Evolutionary conservation across 2,329 filamentous ascomycete species (phyloP).

Genomic region (Trichoderma cornu-damae): DNA sequence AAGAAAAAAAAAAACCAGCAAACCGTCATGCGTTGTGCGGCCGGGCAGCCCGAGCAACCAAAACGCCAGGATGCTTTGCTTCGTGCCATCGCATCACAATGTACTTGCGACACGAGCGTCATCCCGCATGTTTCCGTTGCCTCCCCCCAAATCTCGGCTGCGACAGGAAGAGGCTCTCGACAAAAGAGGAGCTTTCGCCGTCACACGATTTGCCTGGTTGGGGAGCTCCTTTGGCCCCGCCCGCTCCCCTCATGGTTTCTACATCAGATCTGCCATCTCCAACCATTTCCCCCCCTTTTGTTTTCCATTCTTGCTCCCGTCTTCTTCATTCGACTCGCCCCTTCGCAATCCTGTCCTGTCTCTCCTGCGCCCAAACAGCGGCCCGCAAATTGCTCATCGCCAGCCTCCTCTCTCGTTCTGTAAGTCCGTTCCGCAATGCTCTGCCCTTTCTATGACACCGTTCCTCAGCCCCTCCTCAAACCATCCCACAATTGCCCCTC

Average conservation of each 20-base stretch:
- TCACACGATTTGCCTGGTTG: constrained; percentile 7
- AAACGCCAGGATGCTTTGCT: neutral
- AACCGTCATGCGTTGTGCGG: too few relatives aligned
- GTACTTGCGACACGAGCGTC: too few relatives aligned
- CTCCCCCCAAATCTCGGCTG: constrained; percentile 27
- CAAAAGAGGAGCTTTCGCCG: constrained; percentile 20
- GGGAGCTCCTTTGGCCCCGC: constrained; percentile 4
- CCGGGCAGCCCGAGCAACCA: neutral
- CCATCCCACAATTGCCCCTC: constrained; percentile 17
- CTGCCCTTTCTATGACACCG: neutral
- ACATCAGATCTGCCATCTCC: neutral
- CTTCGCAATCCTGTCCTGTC: neutral
- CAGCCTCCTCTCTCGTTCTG: too few relatives aligned
- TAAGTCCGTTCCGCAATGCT: neutral
- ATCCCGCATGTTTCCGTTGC: constrained; percentile 33
- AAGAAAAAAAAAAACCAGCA: too few relatives aligned
- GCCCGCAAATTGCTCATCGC: neutral
- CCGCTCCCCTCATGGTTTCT: neutral
- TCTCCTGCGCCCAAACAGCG: neutral
- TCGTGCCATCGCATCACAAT: neutral
- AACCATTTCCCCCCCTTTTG: neutral
- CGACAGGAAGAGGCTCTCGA: constrained; percentile 28
- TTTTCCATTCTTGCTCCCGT: neutral
- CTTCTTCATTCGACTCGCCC: neutral
- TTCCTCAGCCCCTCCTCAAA: neutral